Percentiles rank a stretch among this genome's conserved stretches.
Evolutionary conservation across 2,329 filamentous ascomycete species (phyloP).

Genomic region (Davidsoniella virescens): DNA sequence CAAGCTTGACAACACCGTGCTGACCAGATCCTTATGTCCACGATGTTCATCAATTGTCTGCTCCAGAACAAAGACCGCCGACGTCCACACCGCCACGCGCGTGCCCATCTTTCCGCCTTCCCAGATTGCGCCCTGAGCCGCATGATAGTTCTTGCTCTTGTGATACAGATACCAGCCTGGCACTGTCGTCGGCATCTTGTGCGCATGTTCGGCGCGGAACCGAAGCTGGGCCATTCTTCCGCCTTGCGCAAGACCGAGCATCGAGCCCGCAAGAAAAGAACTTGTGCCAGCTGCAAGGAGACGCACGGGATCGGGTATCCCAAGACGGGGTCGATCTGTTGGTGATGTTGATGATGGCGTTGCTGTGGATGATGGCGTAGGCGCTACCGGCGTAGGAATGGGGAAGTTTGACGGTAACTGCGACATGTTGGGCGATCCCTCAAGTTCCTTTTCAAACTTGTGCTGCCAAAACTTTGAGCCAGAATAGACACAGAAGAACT

Average conservation of each 20-base stretch:
- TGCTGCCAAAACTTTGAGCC: no score
- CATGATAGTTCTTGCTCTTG: constrained; percentile 90
- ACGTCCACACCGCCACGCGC: constrained; percentile 55
- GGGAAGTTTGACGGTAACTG: no score
- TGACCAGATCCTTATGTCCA: constrained; percentile 56
- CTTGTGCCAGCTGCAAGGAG: constrained; percentile 47
- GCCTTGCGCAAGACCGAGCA: constrained; percentile 55
- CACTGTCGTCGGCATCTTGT: constrained; percentile 69
- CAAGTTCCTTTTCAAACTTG: no score
- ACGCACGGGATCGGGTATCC: constrained; percentile 47
- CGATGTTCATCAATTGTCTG: constrained; percentile 66
- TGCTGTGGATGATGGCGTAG: no score
- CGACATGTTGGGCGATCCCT: no score
- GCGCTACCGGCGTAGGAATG: no score
- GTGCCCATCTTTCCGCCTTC: constrained; percentile 64
- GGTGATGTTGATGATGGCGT: neutral
- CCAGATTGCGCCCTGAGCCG: constrained; percentile 57
- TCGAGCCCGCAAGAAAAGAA: constrained; percentile 52
- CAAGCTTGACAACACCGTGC: constrained; percentile 67
- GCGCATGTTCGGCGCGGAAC: constrained; percentile 91
- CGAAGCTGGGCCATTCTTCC: constrained; percentile 59
- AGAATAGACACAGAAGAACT: no score
- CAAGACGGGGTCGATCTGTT: constrained; percentile 29
- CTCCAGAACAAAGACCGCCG: constrained; percentile 66
- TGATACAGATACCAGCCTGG: constrained; percentile 97